Conservation (phyloP, 306 rosid genomes). For the Pueraria montana region DNA sequence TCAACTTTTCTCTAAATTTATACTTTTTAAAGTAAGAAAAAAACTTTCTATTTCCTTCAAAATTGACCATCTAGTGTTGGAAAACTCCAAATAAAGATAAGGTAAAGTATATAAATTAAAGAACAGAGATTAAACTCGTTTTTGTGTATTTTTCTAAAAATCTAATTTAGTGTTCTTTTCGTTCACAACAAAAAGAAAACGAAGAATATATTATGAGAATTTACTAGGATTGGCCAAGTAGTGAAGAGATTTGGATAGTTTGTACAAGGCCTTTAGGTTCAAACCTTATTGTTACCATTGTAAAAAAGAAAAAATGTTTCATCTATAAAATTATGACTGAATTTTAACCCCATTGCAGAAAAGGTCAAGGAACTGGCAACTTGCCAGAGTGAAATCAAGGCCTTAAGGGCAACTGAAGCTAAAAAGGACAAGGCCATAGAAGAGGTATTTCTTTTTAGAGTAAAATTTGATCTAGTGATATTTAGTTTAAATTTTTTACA, state of each 20-base stretch:
- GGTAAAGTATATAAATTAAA: no score
- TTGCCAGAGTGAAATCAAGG: constrained; percentile 79
- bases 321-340: constrained; percentile 3
- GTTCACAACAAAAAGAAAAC: neutral
- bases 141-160: neutral
- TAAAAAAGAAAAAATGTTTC: no score
- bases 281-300: no score
- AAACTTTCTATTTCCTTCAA: neutral
- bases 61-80: neutral
- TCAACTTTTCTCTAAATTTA: no score
- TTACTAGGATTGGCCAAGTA: no score
- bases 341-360: constrained; percentile 59
- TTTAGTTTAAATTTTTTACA: neutral
- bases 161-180: neutral
- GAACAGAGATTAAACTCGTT: neutral
- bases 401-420: constrained; percentile 73
- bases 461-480: constrained; percentile 15
- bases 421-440: constrained; percentile 85
- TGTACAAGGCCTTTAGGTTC: no score
- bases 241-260: no score
- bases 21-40: neutral
- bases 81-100: constrained; percentile 24
- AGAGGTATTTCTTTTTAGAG: constrained; percentile 61
- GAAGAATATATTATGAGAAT: neutral
- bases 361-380: constrained; percentile 64